These are phyloP conservation scores for Liquidambar formosana DNA, from an alignment of 164 flowering plant species.

Conservation along the genomic window DNA sequence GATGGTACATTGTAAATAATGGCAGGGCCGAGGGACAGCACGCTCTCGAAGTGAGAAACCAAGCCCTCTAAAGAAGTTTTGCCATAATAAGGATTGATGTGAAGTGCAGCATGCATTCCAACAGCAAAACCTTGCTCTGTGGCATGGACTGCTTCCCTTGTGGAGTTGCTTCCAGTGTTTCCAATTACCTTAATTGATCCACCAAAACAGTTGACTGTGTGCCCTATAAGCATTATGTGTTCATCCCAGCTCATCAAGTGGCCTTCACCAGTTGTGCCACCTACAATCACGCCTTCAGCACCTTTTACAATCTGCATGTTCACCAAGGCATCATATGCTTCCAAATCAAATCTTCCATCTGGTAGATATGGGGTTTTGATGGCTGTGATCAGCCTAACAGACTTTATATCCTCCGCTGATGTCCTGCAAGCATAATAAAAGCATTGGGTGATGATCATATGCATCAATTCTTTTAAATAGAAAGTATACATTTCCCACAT, in stretches of 20 bases:
- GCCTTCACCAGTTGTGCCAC: conserved; percentile 96
- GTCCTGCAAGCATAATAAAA: conserved; percentile 52
- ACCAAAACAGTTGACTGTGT: conserved; percentile 87
- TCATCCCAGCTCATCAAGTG: conserved; percentile 98
- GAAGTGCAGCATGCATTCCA: conserved; percentile 95
- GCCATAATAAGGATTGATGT: conserved; percentile 93
- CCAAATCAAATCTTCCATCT: conserved; percentile 89
- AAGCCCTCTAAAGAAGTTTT: conserved; percentile 83
- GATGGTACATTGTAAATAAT: conserved; percentile 85
- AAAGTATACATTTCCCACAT: neutral
- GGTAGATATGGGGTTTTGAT: conserved; percentile 91
- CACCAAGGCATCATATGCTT: conserved; percentile 83
- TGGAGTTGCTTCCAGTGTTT: conserved; percentile 93
- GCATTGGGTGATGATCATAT: neutral
- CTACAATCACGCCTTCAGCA: conserved; percentile 80
- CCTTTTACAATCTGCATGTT: conserved; percentile 75
- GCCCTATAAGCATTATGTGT: conserved; percentile 94
- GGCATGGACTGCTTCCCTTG: conserved; percentile 92
- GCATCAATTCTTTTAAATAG: neutral
- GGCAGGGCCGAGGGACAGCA: conserved; percentile 82
- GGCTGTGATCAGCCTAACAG: conserved; percentile 79
- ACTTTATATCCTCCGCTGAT: conserved; percentile 62
- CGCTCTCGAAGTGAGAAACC: conserved; percentile 65
- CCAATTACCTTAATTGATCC: conserved; percentile 86
- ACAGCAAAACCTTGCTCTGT: conserved; percentile 93